Percentiles rank a stretch among this genome's conserved stretches.
Conservation (phyloP, 2,329 filamentous ascomycete species). For the Pseudocercospora cruenta region DNA sequence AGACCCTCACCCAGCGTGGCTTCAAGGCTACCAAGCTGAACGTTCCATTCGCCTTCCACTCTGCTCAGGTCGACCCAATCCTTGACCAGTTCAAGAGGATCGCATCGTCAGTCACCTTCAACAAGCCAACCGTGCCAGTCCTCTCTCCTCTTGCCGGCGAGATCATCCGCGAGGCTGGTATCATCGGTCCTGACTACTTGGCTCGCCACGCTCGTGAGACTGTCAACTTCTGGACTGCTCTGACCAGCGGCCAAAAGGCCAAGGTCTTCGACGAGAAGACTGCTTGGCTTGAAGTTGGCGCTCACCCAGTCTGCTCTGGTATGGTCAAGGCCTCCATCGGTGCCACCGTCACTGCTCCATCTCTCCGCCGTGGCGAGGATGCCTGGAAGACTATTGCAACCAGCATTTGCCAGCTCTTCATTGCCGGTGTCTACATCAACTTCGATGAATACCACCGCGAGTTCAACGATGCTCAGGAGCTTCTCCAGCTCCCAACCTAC, state of each 20-base stretch:
- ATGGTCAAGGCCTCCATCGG: conserved; percentile 70
- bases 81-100: conserved; percentile 62
- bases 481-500: conserved; percentile 70
- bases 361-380: conserved; percentile 65
- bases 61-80: conserved; percentile 66
- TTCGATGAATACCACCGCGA: conserved; percentile 72
- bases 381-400: conserved; percentile 66
- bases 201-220: conserved; percentile 67
- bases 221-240: conserved; percentile 68
- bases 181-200: conserved; percentile 65
- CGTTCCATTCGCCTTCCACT: conserved; percentile 70
- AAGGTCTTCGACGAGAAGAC: conserved; percentile 67
- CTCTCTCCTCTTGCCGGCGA: conserved; percentile 69
- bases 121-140: conserved; percentile 62
- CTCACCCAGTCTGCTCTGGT: conserved; percentile 69
- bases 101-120: conserved; percentile 60
- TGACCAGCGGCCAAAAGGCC: conserved; percentile 62
- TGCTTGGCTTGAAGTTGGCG: conserved; percentile 74
- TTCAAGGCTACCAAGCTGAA: conserved; percentile 67
- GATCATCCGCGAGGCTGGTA: conserved; percentile 60
- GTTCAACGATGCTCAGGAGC: conserved; percentile 60
- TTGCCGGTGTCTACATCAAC: conserved; percentile 64
- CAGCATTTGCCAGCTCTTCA: conserved; percentile 63
- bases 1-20: conserved; percentile 54
- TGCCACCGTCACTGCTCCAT: conserved; percentile 59